Base-by-base conservation (phyloP, 106 monocot genomes). In the Dendrobium chrysotoxum region DNA sequence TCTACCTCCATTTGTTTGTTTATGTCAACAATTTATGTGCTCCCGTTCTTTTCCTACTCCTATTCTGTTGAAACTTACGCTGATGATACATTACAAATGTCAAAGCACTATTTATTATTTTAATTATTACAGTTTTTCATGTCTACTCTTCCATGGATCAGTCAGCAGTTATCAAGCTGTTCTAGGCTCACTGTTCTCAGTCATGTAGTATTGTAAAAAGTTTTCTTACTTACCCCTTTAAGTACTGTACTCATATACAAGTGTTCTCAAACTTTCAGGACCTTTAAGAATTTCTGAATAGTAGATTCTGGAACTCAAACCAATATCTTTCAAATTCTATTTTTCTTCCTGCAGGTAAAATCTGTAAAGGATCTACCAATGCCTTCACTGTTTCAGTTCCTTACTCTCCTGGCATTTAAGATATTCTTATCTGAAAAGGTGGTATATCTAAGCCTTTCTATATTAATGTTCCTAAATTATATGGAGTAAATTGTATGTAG, bases 351-450 rank as follows among this genome's bases (percentile, higher is more conserved):
- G 78, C 89, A 96, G 95, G 91, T 81, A 78, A 89, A 93, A 77
- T 23, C 45, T 77, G 78, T 39, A 50, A 81, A 89, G 40, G 91
- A 85, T 84, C 53, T 91, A 54, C 89, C 79, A 28, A 91, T 96
- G 95, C 95, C 95, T 42, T 78, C 89, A 26, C 77, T 91, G n/a
- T 96, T 96, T 77, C 93, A 91, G 75, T 96, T 96, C 81, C 85
- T 96, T 28, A 88, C 89, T 80, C 79, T 96, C 53, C 78, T 96
- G 79, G 95, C 95, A 76, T 93, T 96, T 79, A 93, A 89, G 81
- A 91, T 93, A 76, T 96, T 96, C 79, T 77, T 87, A 74, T 86
- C 85, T 45, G 95, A 93, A 88, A 88, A 91, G 93, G 95, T 96
- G 44, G 77, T 81, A 17, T 54, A 44, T 70, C 4, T 16, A 28